A percentile compares a stretch with the other conserved stretches of the same genome.
Conservation (phyloP, 495 filamentous ascomycete genomes). For the Penicillium paradoxum region DNA sequence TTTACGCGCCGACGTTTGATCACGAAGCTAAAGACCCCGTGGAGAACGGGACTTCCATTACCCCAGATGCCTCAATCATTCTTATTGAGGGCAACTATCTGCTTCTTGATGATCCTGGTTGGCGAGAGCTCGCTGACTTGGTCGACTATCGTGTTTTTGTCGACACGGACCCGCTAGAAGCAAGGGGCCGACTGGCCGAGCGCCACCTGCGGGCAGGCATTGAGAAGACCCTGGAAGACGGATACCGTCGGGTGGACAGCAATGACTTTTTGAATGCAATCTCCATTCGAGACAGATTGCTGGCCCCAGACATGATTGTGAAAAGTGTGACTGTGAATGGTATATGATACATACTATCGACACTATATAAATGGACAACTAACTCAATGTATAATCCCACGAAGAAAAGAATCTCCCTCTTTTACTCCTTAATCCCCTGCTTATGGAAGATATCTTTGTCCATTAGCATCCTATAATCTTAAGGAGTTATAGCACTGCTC, state of each 20-base stretch:
- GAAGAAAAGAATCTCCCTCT: too few species aligned
- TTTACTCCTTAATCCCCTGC: constrained; percentile 51
- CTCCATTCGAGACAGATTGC: constrained; percentile 22
- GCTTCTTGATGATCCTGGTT: constrained; percentile 29
- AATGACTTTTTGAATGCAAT: constrained; percentile 42
- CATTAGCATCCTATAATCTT: neutral
- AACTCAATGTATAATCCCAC: too few species aligned
- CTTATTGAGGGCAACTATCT: constrained; percentile 40
- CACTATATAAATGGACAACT: too few species aligned
- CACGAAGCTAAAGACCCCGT: constrained; percentile 40
- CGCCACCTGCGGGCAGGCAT: constrained; percentile 37
- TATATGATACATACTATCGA: neutral
- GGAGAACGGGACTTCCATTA: constrained; percentile 30
- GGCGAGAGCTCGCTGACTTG: constrained; percentile 22
- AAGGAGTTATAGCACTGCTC: neutral
- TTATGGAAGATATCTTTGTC: constrained; percentile 56
- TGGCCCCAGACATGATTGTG: constrained; percentile 27
- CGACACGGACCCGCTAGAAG: constrained; percentile 30
- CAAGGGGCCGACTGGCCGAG: constrained; percentile 30
- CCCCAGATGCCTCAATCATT: constrained; percentile 26
- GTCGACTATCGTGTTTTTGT: constrained; percentile 36
- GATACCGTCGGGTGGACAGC: constrained; percentile 32
- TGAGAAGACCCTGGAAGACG: constrained; percentile 37
- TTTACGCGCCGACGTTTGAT: constrained; percentile 35
- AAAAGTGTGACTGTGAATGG: constrained; percentile 16